Conservation (phyloP, 2,329 filamentous ascomycete genomes). For the Fusarium concolor region DNA sequence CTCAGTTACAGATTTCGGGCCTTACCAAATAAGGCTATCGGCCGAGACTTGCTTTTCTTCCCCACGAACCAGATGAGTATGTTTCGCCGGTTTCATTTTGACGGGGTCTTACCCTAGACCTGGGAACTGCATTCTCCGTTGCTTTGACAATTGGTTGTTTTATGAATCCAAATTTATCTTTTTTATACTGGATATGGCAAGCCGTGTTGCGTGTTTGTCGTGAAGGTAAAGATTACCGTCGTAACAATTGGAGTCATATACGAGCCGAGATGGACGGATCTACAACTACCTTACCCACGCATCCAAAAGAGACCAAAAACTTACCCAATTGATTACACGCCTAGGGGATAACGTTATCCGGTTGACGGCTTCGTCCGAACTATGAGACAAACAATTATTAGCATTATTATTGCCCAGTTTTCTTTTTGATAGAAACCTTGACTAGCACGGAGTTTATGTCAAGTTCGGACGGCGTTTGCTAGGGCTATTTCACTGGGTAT, state of each 20-base stretch:
- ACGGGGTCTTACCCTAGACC: slow-evolving; percentile 12
- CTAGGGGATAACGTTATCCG: background rate
- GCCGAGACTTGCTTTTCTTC: slow-evolving; percentile 3
- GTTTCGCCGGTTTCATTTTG: background rate
- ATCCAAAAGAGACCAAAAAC: background rate
- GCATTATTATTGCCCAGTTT: background rate
- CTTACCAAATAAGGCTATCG: slow-evolving; percentile 5
- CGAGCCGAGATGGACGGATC: background rate
- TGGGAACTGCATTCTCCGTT: background rate
- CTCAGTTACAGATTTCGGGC: background rate
- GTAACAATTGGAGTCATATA: background rate
- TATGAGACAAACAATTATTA: background rate
- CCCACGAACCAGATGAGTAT: slow-evolving; percentile 15
- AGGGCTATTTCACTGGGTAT: background rate
- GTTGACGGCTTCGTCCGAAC: background rate
- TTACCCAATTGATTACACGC: slow-evolving; percentile 2
- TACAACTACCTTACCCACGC: background rate
- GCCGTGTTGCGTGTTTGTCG: background rate
- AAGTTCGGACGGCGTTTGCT: background rate
- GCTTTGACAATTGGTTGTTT: background rate
- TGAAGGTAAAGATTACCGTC: background rate
- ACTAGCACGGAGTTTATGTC: background rate
- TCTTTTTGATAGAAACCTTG: background rate
- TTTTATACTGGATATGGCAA: slow-evolving; percentile 9
- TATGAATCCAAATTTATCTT: background rate